Conservation (phyloP, 2,329 filamentous ascomycete species). For the Phaeosphaeria sp. region DNA sequence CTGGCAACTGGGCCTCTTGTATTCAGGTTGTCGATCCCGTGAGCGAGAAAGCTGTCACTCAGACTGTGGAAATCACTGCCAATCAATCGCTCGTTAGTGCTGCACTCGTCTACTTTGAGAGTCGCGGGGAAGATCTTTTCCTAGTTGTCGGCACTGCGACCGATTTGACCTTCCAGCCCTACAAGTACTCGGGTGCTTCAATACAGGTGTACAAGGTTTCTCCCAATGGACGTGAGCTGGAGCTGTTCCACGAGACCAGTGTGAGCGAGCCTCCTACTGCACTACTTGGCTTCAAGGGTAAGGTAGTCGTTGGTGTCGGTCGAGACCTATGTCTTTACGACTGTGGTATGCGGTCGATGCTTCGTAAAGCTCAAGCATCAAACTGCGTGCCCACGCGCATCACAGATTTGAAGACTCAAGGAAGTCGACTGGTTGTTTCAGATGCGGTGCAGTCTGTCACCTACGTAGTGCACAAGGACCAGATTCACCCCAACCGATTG, state of each 20-base stretch:
- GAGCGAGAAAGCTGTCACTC: constrained; percentile 70
- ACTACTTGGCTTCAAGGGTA: constrained; percentile 91
- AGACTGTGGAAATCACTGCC: constrained; percentile 80
- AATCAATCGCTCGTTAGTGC: constrained; percentile 93
- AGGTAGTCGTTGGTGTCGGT: constrained; percentile 84
- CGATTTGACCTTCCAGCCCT: constrained; percentile 81
- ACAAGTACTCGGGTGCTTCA: constrained; percentile 74
- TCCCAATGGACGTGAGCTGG: constrained; percentile 83
- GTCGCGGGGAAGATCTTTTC: constrained; percentile 82
- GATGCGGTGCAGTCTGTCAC: constrained; percentile 93
- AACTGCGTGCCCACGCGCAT: constrained; percentile 81
- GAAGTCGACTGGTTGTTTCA: constrained; percentile 87
- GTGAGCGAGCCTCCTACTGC: constrained; percentile 88
- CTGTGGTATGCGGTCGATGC: constrained; percentile 87
- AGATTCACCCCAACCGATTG: constrained; percentile 77
- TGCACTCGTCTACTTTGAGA: constrained; percentile 82
- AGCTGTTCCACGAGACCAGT: constrained; percentile 96
- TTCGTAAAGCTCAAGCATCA: constrained; percentile 84
- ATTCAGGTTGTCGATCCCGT: constrained; percentile 90
- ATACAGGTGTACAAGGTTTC: constrained; percentile 92
- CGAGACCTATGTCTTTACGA: constrained; percentile 87
- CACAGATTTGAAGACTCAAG: constrained; percentile 85
- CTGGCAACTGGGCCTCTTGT: constrained; percentile 92
- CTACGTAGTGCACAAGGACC: constrained; percentile 89
- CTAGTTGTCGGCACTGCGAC: constrained; percentile 94